Evolutionary conservation across 1,284 basidiomycete species (phyloP).

Genomic region (Rhodotorula glutinis): DNA sequence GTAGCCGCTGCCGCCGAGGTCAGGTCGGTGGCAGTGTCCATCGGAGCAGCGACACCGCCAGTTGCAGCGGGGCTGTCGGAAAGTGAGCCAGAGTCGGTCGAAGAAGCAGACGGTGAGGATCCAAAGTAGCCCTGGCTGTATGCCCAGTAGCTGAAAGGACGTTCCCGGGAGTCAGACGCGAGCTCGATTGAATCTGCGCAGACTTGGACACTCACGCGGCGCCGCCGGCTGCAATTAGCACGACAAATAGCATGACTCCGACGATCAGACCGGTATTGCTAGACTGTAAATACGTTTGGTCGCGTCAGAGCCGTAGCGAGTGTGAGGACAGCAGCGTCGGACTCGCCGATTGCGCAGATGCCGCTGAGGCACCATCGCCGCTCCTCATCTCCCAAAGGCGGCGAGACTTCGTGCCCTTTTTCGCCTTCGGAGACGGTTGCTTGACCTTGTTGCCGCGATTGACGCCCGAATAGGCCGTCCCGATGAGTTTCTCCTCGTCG

Average conservation of each 20-base stretch:
- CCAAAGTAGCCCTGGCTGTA: constrained; percentile 5
- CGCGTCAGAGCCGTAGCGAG: too few relatives aligned
- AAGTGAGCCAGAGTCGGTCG: background rate
- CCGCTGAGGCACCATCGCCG: background rate
- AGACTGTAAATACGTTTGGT: background rate
- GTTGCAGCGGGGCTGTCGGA: background rate
- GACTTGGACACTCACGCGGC: background rate
- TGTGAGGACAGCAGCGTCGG: background rate
- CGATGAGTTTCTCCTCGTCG: constrained; percentile 32
- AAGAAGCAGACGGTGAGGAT: background rate
- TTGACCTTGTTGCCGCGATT: background rate
- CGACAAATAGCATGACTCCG: constrained; percentile 4
- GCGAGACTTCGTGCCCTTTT: constrained; percentile 4
- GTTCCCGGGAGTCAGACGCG: background rate
- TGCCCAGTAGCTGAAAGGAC: background rate
- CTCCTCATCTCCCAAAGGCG: constrained; percentile 17
- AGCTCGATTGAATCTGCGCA: too few relatives aligned
- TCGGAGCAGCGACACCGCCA: background rate
- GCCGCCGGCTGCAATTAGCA: background rate
- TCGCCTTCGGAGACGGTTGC: background rate
- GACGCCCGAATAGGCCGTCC: background rate
- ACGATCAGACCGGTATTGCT: background rate
- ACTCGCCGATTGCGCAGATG: background rate
- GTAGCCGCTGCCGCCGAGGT: background rate
- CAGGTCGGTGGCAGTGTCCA: background rate